Conservation (phyloP, 2,329 filamentous ascomycete genomes). For the Dissoconium aciculare region DNA sequence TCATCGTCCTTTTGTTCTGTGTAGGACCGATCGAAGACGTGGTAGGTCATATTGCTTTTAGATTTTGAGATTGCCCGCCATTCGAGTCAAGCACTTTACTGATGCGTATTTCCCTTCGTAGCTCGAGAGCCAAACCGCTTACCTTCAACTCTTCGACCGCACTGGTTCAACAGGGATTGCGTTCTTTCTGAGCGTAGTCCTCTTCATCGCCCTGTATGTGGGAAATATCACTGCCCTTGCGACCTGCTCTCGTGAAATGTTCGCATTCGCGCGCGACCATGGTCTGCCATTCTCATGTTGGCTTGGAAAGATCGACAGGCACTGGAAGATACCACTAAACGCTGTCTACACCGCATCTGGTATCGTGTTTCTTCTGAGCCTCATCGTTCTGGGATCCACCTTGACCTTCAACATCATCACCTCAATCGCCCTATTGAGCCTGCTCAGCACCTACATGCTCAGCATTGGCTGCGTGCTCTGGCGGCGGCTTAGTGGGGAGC, state of each 20-base stretch:
- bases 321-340: conserved; percentile 22
- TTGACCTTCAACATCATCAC: conserved; percentile 24
- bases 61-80: no score
- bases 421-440: conserved; percentile 22
- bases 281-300: conserved; percentile 23
- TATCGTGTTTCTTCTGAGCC: conserved; percentile 20
- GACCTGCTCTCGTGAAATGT: conserved; percentile 29
- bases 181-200: conserved; percentile 10
- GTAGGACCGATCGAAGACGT: conserved; percentile 17
- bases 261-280: conserved; percentile 30
- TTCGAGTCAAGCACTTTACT: no score
- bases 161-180: conserved; percentile 13
- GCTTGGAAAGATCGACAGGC: conserved; percentile 16
- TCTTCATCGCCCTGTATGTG: conserved; percentile 14
- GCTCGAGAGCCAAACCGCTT: conserved; percentile 12
- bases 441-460: conserved; percentile 24
- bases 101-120: no score
- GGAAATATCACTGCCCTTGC: conserved; percentile 23
- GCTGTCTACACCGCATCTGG: conserved; percentile 20
- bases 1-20: conserved; percentile 20
- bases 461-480: conserved; percentile 20
- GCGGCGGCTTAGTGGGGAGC: conserved; percentile 12
- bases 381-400: conserved; percentile 24
- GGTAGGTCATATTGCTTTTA: conserved; percentile 12
- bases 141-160: conserved; percentile 16